Evolutionary conservation across 176 grass and related monocot genomes (phyloP).

Genomic region (Echinochloa phyllopogon): DNA sequence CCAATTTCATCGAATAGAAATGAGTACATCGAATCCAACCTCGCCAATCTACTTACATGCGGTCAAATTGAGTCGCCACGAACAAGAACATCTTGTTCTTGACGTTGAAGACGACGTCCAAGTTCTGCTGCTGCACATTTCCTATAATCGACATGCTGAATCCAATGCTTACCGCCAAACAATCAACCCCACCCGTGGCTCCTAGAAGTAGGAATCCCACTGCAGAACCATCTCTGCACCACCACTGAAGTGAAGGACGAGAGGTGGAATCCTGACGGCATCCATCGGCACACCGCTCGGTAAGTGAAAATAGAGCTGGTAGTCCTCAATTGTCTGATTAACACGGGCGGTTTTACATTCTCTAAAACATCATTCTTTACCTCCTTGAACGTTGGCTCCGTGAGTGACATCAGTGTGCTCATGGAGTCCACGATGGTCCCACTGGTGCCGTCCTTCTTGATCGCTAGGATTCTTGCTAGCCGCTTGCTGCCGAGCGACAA

Average conservation of each 20-base stretch:
- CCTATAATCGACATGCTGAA: too few relatives aligned
- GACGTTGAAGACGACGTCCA: too few relatives aligned
- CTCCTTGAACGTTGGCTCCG: too few relatives aligned
- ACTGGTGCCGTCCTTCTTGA: conserved; percentile 32
- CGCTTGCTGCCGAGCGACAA: conserved; percentile 23
- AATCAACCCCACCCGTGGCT: conserved; percentile 28
- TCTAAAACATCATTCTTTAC: too few relatives aligned
- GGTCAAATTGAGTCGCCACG: too few relatives aligned
- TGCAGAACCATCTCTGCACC: conserved; percentile 35
- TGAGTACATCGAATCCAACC: too few relatives aligned
- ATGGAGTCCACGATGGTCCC: conserved; percentile 43
- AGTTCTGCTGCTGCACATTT: too few relatives aligned
- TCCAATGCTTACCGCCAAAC: conserved; percentile 34
- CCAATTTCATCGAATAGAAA: too few relatives aligned
- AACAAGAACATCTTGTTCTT: too few relatives aligned
- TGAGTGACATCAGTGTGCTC: conserved; percentile 6
- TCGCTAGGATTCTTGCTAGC: too few relatives aligned
- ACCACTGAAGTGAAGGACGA: conserved; percentile 59
- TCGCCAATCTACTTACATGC: too few relatives aligned
- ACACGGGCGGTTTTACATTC: too few relatives aligned
- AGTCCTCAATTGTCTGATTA: background rate
- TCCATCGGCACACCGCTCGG: background rate
- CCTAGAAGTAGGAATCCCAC: conserved; percentile 50
- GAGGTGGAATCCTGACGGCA: conserved; percentile 30
- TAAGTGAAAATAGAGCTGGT: conserved; percentile 46